Conservation (phyloP, 768 basidiomycete species). For the Epithele typhae region DNA sequence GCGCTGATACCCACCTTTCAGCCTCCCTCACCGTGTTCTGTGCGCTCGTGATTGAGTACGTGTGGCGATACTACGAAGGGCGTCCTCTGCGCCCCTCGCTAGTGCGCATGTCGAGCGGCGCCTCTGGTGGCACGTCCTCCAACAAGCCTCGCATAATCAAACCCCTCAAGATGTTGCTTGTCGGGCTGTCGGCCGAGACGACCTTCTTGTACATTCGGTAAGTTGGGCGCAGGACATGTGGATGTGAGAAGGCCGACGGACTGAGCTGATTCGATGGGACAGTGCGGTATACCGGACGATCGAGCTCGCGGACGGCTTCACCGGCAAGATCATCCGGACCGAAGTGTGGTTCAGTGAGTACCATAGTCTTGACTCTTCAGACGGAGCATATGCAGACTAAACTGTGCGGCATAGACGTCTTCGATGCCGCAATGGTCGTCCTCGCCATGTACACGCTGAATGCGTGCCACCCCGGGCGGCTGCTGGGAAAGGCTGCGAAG, state of each 20-base stretch:
- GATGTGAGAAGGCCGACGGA: no score
- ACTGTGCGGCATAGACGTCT: conserved; percentile 35
- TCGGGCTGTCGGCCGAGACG: conserved; percentile 3
- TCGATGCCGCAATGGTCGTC: conserved; percentile 45
- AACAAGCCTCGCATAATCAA: background rate
- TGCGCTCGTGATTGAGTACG: conserved; percentile 1
- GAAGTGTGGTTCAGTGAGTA: conserved; percentile 44
- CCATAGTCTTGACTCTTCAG: no score
- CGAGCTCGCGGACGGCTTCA: conserved; percentile 46
- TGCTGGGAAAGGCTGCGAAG: conserved; percentile 13
- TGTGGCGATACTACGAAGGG: conserved; percentile 5
- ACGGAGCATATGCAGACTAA: conserved; percentile 46
- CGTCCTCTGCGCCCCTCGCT: background rate
- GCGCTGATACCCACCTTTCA: background rate
- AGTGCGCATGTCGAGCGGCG: background rate
- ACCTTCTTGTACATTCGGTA: conserved; percentile 13
- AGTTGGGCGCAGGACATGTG: no score
- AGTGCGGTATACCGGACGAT: conserved; percentile 47
- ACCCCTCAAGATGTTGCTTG: conserved; percentile 2
- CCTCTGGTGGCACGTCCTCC: background rate
- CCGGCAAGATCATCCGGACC: conserved; percentile 42
- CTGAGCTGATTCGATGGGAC: background rate
- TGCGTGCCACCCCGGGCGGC: conserved; percentile 39
- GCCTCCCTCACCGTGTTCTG: conserved; percentile 8
- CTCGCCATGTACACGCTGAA: conserved; percentile 41